phyloP scores from a whole-genome alignment of 1,284 basidiomycete species.

The Mycena sp. region DNA sequence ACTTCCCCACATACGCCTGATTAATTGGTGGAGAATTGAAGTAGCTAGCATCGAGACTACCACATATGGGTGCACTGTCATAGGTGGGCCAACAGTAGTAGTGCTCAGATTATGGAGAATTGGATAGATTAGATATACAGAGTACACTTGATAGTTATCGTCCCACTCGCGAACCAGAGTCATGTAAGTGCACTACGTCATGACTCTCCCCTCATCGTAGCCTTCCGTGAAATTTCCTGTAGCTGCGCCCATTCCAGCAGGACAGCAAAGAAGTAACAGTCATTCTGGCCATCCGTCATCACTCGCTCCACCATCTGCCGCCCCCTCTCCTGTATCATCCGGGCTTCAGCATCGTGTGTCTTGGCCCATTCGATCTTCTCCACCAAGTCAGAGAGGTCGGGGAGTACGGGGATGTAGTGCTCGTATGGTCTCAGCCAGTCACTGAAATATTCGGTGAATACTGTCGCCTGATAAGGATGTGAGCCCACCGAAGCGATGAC shows the following conservation, averaged over 20 bases:
- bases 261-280: constrained; percentile 26
- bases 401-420: constrained; percentile 27
- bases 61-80: too few species aligned
- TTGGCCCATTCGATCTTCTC: constrained; percentile 27
- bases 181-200: too few species aligned
- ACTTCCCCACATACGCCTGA: too few species aligned
- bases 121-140: too few species aligned
- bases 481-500: background rate
- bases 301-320: constrained; percentile 17
- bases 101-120: too few species aligned
- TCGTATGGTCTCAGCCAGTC: constrained; percentile 27
- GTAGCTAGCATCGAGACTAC: too few species aligned
- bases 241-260: constrained; percentile 21
- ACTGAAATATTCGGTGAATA: constrained; percentile 28
- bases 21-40: too few species aligned
- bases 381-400: constrained; percentile 20
- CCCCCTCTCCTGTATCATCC: constrained; percentile 22
- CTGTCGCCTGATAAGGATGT: constrained; percentile 9
- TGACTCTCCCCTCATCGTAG: too few species aligned
- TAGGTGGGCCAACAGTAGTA: too few species aligned
- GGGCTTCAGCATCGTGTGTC: constrained; percentile 21
- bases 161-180: too few species aligned
- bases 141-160: too few species aligned
- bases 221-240: too few species aligned
- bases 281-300: constrained; percentile 23